Conservation (phyloP, 2,329 filamentous ascomycete genomes). For the Stagonosporopsis cucurbitacearum region DNA sequence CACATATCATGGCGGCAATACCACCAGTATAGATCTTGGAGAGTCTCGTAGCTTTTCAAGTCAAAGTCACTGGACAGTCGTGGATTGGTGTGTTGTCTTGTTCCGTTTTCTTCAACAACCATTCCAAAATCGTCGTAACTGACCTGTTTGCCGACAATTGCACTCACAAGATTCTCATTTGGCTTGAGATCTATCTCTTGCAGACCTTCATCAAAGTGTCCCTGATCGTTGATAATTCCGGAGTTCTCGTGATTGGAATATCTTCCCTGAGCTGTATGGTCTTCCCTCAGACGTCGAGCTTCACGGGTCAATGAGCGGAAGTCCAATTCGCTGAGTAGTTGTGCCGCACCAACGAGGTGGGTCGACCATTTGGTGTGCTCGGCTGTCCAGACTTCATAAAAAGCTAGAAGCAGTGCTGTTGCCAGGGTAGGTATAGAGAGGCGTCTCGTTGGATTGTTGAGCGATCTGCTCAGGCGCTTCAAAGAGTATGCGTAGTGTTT, state of each 20-base stretch:
- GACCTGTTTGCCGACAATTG: slow-evolving; percentile 63
- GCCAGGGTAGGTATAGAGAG: slow-evolving; percentile 84
- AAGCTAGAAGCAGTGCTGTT: slow-evolving; percentile 82
- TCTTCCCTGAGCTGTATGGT: slow-evolving; percentile 51
- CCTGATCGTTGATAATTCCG: slow-evolving; percentile 41
- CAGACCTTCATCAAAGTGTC: slow-evolving; percentile 35
- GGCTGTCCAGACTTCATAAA: slow-evolving; percentile 93
- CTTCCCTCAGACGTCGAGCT: slow-evolving; percentile 69
- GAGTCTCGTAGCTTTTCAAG: slow-evolving; percentile 77
- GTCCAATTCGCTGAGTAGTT: slow-evolving; percentile 82
- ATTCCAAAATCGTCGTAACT: slow-evolving; percentile 65
- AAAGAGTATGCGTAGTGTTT: slow-evolving; percentile 92
- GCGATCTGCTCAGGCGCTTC: slow-evolving; percentile 76
- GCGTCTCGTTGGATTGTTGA: slow-evolving; percentile 73
- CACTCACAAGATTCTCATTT: slow-evolving; percentile 62
- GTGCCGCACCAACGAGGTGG: slow-evolving; percentile 83
- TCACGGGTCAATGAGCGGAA: slow-evolving; percentile 74
- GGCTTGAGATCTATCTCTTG: slow-evolving; percentile 56
- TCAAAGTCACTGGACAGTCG: slow-evolving; percentile 56
- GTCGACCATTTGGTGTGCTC: slow-evolving; percentile 97
- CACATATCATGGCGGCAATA: slow-evolving; percentile 93
- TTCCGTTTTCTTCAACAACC: slow-evolving; percentile 50
- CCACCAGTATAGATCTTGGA: slow-evolving; percentile 94
- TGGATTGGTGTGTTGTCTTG: slow-evolving; percentile 47
- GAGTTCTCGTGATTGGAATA: slow-evolving; percentile 41